Base-by-base conservation (phyloP, 2,329 filamentous ascomycete species). In the Pyricularia pennisetigena region DNA sequence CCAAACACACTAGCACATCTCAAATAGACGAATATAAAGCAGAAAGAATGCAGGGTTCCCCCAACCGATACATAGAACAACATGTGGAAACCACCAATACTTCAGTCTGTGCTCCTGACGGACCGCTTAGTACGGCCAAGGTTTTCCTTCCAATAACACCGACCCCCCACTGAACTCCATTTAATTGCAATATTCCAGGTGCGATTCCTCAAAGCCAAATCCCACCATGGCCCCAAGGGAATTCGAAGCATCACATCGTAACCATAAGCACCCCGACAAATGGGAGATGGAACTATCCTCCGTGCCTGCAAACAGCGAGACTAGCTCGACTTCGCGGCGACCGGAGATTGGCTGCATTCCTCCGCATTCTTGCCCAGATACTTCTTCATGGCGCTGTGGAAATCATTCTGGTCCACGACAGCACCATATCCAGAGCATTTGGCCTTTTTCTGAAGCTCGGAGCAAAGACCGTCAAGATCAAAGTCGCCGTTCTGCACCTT, bases 401-500 rank as follows among this genome's bases (percentile, higher is more conserved):
- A 97, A 74, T 98, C 94, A 68, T 88, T 87, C 79, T 97, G 89
- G 70, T 93, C 90, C 28, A 99, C 91, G 23, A 97, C 92, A 14
- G 96, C 92, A 20, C 95, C 94, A 23, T 85, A 90, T 72, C 97
- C 92, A 0, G 93, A 97, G 78, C 95, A 99, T 76, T 94, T 95
- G 69, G 95, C 95, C 81, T 99, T 99, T 77, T 94, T 92, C 71
- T 94, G 92, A 16, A 99, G 86, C 76, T 99, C 94, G 4, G 90
- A 91, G 80, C 95, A 99, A 28, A 99, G 85, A 41, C 90, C 89
- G 75, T 99, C 95, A 65, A 99, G 90, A 72, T 99, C 95, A 72
- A 98, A 93, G 73, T 96, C 94, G 73, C 94, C 94, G 69, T 87
- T 91, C 75, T 94, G 91, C 73, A 97, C 95, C 76, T 91, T 93